Evolutionary conservation across 306 rosid species (phyloP), one percentile per base, ranked within the genome.

Genomic region (Carpinus viminea): DNA sequence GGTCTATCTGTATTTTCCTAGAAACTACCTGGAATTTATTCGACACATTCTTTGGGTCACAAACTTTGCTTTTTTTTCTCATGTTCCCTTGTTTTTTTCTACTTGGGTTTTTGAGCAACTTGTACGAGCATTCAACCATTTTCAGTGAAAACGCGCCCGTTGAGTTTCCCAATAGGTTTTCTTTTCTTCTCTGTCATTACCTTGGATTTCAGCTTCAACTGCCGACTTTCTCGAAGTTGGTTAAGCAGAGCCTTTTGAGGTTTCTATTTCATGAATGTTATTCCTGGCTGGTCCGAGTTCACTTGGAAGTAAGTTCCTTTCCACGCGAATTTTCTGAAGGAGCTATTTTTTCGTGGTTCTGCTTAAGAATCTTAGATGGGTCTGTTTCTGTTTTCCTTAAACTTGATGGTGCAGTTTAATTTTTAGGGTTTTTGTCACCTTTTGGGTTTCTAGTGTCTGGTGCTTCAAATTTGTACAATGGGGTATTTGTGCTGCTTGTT

Each of bases 391-490:
- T 6, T 45, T 50, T 17, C 48, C 28, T 70, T 26, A 62, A 71
- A 50, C 55, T 73, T 52, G 12, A 61, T 15, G 78, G 13, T 62
- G 70, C 77, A 41, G 72, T 78, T 70, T 66, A 28, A 47, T n/a
- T 59, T 60, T 54, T 48, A 74, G 50, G 72, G 47, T 73, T 71
- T 79, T 56, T 61, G 65, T 59, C 72, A 45, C 9, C 5, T 41
- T 56, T 45, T 13, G 9, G 56, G 45, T 70, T 31, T 72, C 55
- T 69, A 47, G 78, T 81, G 81, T 48, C n/a, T n/a, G 75, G n/a
- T 46, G 48, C 56, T 79, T 26, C 73, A 59, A 56, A 18, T 53
- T 80, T 52, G 59, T 73, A 36, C 86, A 77, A 92, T 94, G 98
- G 84, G 85, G 76, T 26, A 83, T 38, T 77, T 85, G 47, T n/a